Conservation (phyloP, 1,139 yeast species). For the Kodamaea alishanica region DNA sequence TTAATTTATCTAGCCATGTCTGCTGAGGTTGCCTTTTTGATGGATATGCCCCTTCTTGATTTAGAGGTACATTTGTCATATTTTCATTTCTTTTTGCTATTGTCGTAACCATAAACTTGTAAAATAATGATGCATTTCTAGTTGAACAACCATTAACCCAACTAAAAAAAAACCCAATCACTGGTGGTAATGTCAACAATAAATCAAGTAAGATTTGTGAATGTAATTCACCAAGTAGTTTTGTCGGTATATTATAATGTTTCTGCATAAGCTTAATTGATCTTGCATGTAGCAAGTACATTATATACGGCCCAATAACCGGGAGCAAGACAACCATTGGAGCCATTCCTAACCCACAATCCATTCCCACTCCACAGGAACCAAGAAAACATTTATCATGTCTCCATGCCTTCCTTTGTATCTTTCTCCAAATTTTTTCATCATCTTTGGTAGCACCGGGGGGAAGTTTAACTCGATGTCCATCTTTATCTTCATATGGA, state of each 20-base stretch:
- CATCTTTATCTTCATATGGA: conserved; percentile 66
- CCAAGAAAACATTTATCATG: conserved; percentile 82
- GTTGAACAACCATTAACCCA: conserved; percentile 90
- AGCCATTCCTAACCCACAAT: conserved; percentile 74
- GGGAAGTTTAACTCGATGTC: conserved; percentile 51
- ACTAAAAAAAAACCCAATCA: conserved; percentile 68
- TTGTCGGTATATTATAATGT: conserved; percentile 55
- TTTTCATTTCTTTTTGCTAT: conserved; percentile 26
- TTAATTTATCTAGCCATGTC: conserved; percentile 7
- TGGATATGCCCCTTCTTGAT: conserved; percentile 1
- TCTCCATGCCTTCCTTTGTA: conserved; percentile 78
- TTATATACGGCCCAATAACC: conserved; percentile 71
- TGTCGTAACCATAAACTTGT: conserved; percentile 42
- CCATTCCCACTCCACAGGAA: conserved; percentile 64
- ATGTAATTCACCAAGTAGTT: conserved; percentile 62
- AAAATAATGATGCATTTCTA: conserved; percentile 76
- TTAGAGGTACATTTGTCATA: conserved; percentile 9
- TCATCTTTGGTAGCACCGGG: conserved; percentile 56
- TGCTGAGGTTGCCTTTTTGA: conserved; percentile 6
- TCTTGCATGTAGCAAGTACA: conserved; percentile 75
- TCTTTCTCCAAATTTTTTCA: conserved; percentile 61
- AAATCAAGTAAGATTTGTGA: conserved; percentile 73
- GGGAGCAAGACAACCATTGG: conserved; percentile 70
- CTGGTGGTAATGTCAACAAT: conserved; percentile 70
- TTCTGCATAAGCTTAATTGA: conserved; percentile 56